A percentile compares a stretch with the other conserved stretches of the same genome.
phyloP scores from a whole-genome alignment of 2,329 filamentous ascomycete genomes.

The Scolecobasidium constrictum region DNA sequence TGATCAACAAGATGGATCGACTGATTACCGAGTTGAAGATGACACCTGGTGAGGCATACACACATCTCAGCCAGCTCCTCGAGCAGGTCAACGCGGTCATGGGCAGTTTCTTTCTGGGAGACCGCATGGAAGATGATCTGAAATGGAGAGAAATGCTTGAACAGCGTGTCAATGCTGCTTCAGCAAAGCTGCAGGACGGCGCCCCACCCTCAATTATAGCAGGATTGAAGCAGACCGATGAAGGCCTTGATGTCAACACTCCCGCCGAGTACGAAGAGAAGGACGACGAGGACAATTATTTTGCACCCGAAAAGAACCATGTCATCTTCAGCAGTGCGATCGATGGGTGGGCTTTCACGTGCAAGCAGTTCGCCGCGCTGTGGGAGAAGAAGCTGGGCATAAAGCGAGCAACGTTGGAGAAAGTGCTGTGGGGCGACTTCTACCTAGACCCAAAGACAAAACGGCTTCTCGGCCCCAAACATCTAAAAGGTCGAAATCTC shows the following conservation, averaged over 20 bases:
- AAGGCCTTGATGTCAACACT: constrained; percentile 28
- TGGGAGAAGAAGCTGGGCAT: constrained; percentile 98
- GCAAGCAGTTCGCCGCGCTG: constrained; percentile 81
- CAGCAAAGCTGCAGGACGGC: constrained; percentile 50
- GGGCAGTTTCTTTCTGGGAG: constrained; percentile 94
- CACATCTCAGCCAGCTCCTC: constrained; percentile 76
- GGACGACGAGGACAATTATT: constrained; percentile 95
- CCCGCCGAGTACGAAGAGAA: constrained; percentile 67
- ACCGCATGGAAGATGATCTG: constrained; percentile 96
- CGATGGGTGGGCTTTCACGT: constrained; percentile 98
- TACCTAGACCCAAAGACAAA: constrained; percentile 97
- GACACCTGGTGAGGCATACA: constrained; percentile 80
- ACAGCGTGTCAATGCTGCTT: constrained; percentile 64
- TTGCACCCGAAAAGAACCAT: constrained; percentile 95
- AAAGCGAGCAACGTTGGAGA: constrained; percentile 78
- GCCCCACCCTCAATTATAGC: background rate
- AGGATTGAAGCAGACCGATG: constrained; percentile 3
- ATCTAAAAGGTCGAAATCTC: constrained; percentile 79
- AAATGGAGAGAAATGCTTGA: constrained; percentile 93
- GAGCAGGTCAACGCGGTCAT: constrained; percentile 97
- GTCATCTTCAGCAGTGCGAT: constrained; percentile 97
- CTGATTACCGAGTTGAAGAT: constrained; percentile 90
- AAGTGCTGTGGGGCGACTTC: constrained; percentile 92
- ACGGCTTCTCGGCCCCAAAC: constrained; percentile 79
- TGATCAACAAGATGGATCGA: constrained; percentile 98